phyloP scores from a whole-genome alignment of 106 monocot genomes.

The Allium fistulosum region DNA sequence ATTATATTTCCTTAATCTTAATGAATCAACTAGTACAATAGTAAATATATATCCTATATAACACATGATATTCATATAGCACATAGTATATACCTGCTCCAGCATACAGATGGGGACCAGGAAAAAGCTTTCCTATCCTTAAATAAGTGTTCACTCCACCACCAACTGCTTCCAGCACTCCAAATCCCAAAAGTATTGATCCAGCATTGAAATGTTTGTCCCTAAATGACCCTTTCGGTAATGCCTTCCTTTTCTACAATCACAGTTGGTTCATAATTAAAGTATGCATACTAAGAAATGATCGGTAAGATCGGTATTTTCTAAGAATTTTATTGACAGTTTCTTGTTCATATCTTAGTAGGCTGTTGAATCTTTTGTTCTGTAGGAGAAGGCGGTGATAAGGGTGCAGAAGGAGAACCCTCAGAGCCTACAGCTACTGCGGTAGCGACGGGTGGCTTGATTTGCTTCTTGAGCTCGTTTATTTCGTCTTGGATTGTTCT shows the following conservation, averaged over 20 bases:
- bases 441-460: slow-evolving; percentile 22
- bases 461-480: slow-evolving; percentile 84
- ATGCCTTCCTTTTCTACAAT: slow-evolving; percentile 66
- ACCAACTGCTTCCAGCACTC: slow-evolving; percentile 67
- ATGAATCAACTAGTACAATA: too few relatives aligned
- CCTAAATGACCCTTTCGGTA: slow-evolving; percentile 71
- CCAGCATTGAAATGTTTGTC: too few relatives aligned
- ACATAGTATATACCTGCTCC: slow-evolving; percentile 81
- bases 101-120: slow-evolving; percentile 83
- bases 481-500: slow-evolving; percentile 82
- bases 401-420: slow-evolving; percentile 6
- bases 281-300: too few relatives aligned
- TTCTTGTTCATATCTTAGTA: slow-evolving; percentile 1
- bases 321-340: too few relatives aligned
- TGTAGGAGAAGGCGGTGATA: slow-evolving; percentile 26
- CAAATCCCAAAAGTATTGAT: too few relatives aligned
- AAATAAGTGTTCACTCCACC: slow-evolving; percentile 75
- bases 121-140: slow-evolving; percentile 86
- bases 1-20: too few relatives aligned
- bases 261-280: not conserved
- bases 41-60: too few relatives aligned
- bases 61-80: too few relatives aligned
- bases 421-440: slow-evolving; percentile 7
- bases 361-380: slow-evolving; percentile 64
- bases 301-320: too few relatives aligned